Evolutionary conservation across 441 rosid species (phyloP).

Genomic region (Populus trichocarpa): DNA sequence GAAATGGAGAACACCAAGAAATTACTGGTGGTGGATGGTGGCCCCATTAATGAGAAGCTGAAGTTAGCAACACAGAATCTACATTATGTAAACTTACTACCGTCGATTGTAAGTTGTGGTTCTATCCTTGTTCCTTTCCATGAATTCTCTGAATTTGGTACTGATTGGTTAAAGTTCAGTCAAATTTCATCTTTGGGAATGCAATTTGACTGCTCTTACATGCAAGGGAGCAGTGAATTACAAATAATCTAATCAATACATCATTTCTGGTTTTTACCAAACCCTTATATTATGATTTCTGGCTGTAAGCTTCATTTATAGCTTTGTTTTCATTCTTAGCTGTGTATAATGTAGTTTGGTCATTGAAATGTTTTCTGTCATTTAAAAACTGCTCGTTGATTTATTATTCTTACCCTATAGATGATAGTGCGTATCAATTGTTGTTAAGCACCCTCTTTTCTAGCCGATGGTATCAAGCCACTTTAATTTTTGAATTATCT

Average conservation of each 20-base stretch:
- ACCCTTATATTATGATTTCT: not conserved
- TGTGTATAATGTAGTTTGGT: not conserved
- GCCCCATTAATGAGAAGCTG: constrained; percentile 70
- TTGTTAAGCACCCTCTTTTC: not conserved
- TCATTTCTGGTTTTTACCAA: not conserved
- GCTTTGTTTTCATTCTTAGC: not conserved
- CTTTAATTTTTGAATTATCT: not conserved
- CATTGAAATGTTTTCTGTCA: not conserved
- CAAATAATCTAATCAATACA: not conserved
- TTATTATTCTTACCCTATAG: not conserved
- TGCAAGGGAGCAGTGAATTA: not conserved
- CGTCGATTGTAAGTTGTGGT: constrained; percentile 72
- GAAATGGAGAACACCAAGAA: constrained; percentile 82
- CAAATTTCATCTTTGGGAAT: not conserved
- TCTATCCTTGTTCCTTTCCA: constrained; percentile 2
- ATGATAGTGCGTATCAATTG: not conserved
- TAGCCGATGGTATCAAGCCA: not conserved
- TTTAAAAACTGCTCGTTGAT: not conserved
- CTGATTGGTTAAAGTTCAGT: not conserved
- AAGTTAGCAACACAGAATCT: constrained; percentile 86
- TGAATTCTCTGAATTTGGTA: not conserved
- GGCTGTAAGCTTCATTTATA: not conserved
- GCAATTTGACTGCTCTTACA: not conserved
- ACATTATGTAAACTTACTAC: constrained; percentile 72
- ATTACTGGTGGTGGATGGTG: constrained; percentile 79